Base-by-base conservation (phyloP, 805 yeast genomes). In the Lipomyces lipofer region DNA sequence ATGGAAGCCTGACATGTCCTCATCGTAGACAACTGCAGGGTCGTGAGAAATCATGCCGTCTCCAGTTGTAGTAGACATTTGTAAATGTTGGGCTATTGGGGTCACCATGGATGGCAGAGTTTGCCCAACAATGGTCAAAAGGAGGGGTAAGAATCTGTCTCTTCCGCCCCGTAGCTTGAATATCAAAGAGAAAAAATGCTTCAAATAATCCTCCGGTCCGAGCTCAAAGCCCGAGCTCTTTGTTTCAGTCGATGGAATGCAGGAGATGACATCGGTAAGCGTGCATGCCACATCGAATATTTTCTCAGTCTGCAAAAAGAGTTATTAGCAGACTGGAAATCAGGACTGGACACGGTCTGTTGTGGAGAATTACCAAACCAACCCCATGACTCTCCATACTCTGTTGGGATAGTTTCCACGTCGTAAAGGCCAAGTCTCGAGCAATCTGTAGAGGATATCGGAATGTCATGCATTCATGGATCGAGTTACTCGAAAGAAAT, bases 141-240 rank as follows among this genome's bases (percentile, higher is more conserved):
- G 44, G 8, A 40, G 30, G 8, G 44, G 44, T 40, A 40, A 13
- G 44, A 40, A 40, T 21, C 44, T 13, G 13, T 17, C 7, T 13
- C 19, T 40, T 3, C 44, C 44, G n/a, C 44, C 44, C 8, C 28
- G 30, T 8, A 40, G 44, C 3, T 17, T 12, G 30, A n/a, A 24
- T 17, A 40, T 40, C 44, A 27, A 17, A n/a, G 30, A 27, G 30
- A 40, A 40, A 12, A 40, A 24, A 27, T 27, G 19, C n/a, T 40
- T 40, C 8, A 40, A 13, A 40, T 40, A 40, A 40, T 40, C 44
- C 15, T 13, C 30, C 17, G 44, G 44, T n/a, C 44, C 44, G n/a
- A 40, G 44, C 44, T 40, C 44, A 24, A 40, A 24, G 15, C 44
- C 7, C 15, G 30, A 24, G 17, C 24, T 12, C 36, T 5, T 40